A percentile compares a stretch with the other conserved stretches of the same genome.
Conservation (phyloP, 495 filamentous ascomycete genomes). For the Penicillium odoratum region DNA sequence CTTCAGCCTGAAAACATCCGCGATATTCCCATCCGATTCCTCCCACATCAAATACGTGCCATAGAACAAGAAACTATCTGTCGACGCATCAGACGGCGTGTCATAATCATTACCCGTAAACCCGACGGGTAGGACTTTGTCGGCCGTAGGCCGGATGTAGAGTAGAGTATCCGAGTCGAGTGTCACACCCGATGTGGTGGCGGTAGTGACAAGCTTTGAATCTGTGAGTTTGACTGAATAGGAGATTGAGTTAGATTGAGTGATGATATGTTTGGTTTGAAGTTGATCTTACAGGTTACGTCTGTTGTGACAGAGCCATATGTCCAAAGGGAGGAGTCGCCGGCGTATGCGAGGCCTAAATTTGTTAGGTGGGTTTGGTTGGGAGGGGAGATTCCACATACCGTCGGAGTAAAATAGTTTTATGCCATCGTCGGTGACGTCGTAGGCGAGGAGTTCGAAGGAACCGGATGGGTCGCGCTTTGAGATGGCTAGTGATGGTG, state of each 20-base stretch:
- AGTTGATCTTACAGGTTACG: conserved; percentile 23
- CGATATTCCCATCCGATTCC: conserved; percentile 9
- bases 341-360: conserved; percentile 25
- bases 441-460: conserved; percentile 24
- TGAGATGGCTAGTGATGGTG: conserved; percentile 5
- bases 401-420: conserved; percentile 27
- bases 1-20: conserved; percentile 26
- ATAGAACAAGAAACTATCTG: conserved; percentile 21
- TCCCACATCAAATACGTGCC: conserved; percentile 26
- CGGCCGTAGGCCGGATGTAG: conserved; percentile 23
- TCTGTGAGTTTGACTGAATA: conserved; percentile 16
- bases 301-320: conserved; percentile 23
- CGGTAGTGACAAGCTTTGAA: conserved; percentile 16
- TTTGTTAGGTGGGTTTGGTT: background rate
- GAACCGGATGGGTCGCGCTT: conserved; percentile 22
- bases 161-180: conserved; percentile 22
- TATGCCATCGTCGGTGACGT: conserved; percentile 2
- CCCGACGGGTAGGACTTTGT: conserved; percentile 19
- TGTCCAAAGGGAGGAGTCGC: conserved; percentile 25
- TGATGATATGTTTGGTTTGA: background rate
- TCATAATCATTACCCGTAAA: conserved; percentile 22
- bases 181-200: conserved; percentile 20
- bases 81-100: conserved; percentile 16
- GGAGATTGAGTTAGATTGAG: background rate
- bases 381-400: background rate